These are phyloP conservation scores for Clitopilus passeckerianus DNA, from an alignment of 768 basidiomycete genomes.

Conservation along the genomic window DNA sequence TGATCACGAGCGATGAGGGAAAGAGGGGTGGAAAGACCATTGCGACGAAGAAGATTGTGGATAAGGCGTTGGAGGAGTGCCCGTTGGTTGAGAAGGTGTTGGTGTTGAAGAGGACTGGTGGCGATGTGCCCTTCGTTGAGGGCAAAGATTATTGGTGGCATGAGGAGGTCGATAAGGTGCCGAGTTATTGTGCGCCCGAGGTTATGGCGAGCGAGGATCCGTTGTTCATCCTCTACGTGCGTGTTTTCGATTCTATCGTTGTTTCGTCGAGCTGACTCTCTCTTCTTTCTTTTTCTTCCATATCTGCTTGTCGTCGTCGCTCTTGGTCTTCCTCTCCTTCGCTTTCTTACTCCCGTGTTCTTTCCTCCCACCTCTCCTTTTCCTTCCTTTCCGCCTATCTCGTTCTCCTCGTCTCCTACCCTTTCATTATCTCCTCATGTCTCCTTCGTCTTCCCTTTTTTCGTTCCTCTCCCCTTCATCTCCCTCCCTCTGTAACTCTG, in stretches of 20 bases:
- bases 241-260: conserved; percentile 23
- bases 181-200: conserved; percentile 84
- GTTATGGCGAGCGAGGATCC: conserved; percentile 93
- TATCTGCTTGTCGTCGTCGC: too few species aligned
- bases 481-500: too few species aligned
- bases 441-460: too few species aligned
- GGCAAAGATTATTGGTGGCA: conserved; percentile 97
- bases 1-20: conserved; percentile 96
- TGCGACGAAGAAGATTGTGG: conserved; percentile 91
- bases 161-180: conserved; percentile 81
- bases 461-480: too few species aligned
- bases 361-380: background rate
- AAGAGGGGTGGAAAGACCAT: conserved; percentile 91
- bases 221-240: conserved; percentile 95
- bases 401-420: background rate
- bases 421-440: too few species aligned
- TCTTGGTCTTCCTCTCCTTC: background rate
- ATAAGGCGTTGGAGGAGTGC: conserved; percentile 81
- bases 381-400: conserved; percentile 2
- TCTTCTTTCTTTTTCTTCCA: too few species aligned
- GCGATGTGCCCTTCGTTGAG: conserved; percentile 69
- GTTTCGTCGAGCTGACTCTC: too few species aligned
- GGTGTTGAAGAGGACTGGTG: conserved; percentile 86
- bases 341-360: background rate
- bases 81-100: conserved; percentile 87